These are phyloP conservation scores for Inonotus obliquus DNA, from an alignment of 1,284 basidiomycete genomes.

Conservation along the genomic window DNA sequence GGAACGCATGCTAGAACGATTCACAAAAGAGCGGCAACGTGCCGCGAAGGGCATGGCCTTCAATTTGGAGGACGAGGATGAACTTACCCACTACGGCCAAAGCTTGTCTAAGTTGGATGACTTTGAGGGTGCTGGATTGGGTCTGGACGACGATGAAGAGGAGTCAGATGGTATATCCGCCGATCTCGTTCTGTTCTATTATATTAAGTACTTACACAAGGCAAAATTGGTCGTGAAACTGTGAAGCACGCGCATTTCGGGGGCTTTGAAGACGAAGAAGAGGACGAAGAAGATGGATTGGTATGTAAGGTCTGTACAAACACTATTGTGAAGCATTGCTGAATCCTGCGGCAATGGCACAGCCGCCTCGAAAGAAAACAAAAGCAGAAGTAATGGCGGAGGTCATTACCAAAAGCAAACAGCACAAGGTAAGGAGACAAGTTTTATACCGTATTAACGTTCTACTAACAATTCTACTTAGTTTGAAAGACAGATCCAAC, in stretches of 20 bases:
- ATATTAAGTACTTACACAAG: slow-evolving; percentile 30
- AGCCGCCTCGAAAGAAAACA: slow-evolving; percentile 81
- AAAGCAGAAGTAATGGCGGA: slow-evolving; percentile 99
- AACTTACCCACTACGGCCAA: slow-evolving; percentile 92
- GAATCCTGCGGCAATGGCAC: slow-evolving; percentile 3
- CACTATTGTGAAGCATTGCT: neutral
- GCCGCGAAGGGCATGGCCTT: slow-evolving; percentile 78
- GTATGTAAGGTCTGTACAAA: slow-evolving; percentile 15
- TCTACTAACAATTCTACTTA: slow-evolving; percentile 29
- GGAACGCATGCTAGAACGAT: slow-evolving; percentile 96
- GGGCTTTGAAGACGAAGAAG: slow-evolving; percentile 73
- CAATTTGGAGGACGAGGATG: slow-evolving; percentile 88
- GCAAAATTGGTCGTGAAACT: slow-evolving; percentile 61
- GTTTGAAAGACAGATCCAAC: slow-evolving; percentile 84
- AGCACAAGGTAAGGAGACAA: slow-evolving; percentile 73
- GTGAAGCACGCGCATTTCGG: slow-evolving; percentile 79
- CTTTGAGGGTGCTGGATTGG: slow-evolving; percentile 77
- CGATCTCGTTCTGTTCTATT: slow-evolving; percentile 2
- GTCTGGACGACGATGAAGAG: slow-evolving; percentile 59
- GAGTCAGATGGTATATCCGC: slow-evolving; percentile 32
- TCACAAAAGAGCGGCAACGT: slow-evolving; percentile 84
- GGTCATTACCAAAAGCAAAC: slow-evolving; percentile 96
- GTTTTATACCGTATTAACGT: neutral
- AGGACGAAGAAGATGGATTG: slow-evolving; percentile 45
- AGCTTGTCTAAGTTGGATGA: slow-evolving; percentile 83